A percentile compares a stretch with the other conserved stretches of the same genome.
Conservation (phyloP, 208 protist species). For the Trypanosoma brucei region DNA sequence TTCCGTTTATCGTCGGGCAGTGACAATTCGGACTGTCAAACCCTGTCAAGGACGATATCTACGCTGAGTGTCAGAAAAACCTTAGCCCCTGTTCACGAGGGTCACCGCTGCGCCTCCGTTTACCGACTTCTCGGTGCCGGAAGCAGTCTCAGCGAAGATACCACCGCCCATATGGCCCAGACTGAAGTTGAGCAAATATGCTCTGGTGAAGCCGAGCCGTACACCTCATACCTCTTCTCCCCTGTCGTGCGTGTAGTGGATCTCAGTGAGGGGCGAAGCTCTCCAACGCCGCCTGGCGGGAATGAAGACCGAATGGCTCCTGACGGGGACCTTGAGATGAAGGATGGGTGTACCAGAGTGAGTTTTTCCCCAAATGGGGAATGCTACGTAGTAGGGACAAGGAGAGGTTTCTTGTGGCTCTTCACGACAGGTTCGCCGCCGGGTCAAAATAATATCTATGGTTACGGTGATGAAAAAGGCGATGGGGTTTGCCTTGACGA, state of each 20-base stretch:
- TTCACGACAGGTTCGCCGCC: slow-evolving; percentile 16
- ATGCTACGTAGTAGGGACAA: slow-evolving; percentile 49
- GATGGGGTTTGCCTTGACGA: too few species aligned
- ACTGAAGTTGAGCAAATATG: slow-evolving; percentile 16
- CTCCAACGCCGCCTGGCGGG: not conserved
- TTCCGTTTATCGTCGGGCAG: not conserved
- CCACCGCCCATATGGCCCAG: not conserved
- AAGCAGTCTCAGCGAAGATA: too few species aligned
- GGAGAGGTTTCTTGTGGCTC: slow-evolving; percentile 39
- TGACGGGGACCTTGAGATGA: not conserved
- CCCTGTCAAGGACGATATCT: too few species aligned
- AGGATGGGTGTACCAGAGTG: slow-evolving; percentile 33
- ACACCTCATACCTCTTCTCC: slow-evolving; percentile 55
- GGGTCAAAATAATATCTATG: too few species aligned
- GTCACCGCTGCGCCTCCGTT: not conserved
- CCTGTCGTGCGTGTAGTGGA: slow-evolving; percentile 35
- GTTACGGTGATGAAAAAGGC: too few species aligned
- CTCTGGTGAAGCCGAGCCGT: slow-evolving; percentile 13
- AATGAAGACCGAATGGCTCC: not conserved
- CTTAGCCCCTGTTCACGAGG: too few species aligned
- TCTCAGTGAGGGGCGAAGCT: slow-evolving; percentile 16
- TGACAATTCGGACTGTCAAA: too few species aligned
- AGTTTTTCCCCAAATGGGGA: slow-evolving; percentile 35
- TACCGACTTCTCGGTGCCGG: not conserved
- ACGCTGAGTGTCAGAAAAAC: too few species aligned